Evolutionary conservation across 306 rosid species (phyloP).

Genomic region (Astragalus membranaceus): DNA sequence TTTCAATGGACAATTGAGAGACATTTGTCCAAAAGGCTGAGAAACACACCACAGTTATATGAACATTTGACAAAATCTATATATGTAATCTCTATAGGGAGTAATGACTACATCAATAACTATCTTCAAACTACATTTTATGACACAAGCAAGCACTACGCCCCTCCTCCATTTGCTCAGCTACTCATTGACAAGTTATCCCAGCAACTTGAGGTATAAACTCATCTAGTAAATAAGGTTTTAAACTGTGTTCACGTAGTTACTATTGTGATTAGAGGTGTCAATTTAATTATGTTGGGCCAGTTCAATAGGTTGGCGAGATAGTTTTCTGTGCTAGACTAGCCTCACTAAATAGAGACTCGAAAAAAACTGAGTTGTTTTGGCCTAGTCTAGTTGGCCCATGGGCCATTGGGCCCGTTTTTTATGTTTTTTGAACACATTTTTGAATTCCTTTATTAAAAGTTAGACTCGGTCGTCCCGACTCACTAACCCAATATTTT

Average conservation of each 20-base stretch:
- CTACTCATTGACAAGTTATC: conserved; percentile 27
- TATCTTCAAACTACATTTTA: conserved; percentile 14
- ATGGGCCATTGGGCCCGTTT: too few relatives aligned
- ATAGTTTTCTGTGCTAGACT: too few relatives aligned
- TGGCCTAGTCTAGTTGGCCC: too few relatives aligned
- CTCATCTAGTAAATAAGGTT: not conserved
- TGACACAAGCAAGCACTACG: conserved; percentile 17
- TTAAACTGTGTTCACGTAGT: not conserved
- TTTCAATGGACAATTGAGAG: conserved; percentile 15
- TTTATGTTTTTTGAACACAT: too few relatives aligned
- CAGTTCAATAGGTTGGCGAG: too few relatives aligned
- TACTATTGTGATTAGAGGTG: too few relatives aligned
- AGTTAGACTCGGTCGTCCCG: too few relatives aligned
- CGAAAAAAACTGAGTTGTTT: too few relatives aligned
- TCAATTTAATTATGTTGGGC: too few relatives aligned
- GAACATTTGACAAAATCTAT: conserved; percentile 37
- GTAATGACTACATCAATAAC: conserved; percentile 47
- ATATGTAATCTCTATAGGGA: conserved; percentile 30
- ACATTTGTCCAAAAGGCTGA: conserved; percentile 5
- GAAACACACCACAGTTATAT: not conserved
- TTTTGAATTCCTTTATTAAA: too few relatives aligned
- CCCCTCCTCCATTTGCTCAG: conserved; percentile 28
- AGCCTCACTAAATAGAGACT: too few relatives aligned
- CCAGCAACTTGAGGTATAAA: conserved; percentile 23
- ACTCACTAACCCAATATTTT: too few relatives aligned